A percentile compares a stretch with the other conserved stretches of the same genome.
These are phyloP conservation scores for Lipomyces oligophaga DNA, from an alignment of 805 yeast species.

Conservation along the genomic window DNA sequence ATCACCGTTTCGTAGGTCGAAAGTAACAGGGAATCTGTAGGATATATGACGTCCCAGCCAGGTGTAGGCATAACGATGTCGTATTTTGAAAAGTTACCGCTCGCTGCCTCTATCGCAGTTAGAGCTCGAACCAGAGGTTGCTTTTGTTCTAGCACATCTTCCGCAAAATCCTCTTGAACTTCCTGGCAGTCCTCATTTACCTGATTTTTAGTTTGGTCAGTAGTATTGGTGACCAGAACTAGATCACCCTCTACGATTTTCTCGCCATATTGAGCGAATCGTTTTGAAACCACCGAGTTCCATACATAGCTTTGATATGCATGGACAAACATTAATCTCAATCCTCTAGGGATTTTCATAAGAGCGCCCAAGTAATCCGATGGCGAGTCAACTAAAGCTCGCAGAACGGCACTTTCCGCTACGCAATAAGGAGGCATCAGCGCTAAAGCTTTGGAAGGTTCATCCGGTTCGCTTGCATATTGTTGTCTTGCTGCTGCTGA, in stretches of 20 bases:
- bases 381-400: constrained; percentile 52
- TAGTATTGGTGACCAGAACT: constrained; percentile 45
- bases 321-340: constrained; percentile 92
- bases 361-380: constrained; percentile 72
- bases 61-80: constrained; percentile 96
- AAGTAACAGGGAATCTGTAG: constrained; percentile 50
- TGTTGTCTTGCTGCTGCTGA: constrained; percentile 43
- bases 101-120: constrained; percentile 65
- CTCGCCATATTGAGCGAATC: constrained; percentile 68
- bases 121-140: constrained; percentile 68
- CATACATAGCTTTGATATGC: constrained; percentile 96
- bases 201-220: too few species aligned
- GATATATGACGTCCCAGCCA: constrained; percentile 88
- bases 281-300: constrained; percentile 78
- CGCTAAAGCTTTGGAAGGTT: constrained; percentile 61
- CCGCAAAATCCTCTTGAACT: constrained; percentile 57
- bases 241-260: constrained; percentile 76
- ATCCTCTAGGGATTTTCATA: constrained; percentile 84
- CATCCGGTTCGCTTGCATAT: constrained; percentile 41
- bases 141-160: constrained; percentile 59
- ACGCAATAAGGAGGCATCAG: constrained; percentile 83
- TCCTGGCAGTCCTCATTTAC: too few species aligned
- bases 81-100: constrained; percentile 58
- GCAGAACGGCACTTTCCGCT: constrained; percentile 76
- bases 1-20: constrained; percentile 58